Conservation (phyloP, 768 basidiomycete genomes). For the Russula virescens region DNA sequence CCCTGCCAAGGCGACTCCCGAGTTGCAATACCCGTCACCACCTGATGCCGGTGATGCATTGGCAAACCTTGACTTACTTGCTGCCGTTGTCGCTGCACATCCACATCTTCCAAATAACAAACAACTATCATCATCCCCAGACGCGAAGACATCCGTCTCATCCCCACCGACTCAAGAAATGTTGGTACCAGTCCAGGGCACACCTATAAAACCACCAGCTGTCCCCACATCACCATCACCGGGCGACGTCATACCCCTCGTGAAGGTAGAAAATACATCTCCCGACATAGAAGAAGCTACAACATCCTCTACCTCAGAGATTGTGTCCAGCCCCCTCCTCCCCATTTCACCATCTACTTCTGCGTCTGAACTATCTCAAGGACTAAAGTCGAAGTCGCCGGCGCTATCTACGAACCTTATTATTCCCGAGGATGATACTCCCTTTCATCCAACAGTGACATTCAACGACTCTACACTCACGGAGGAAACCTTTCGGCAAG, state of each 20-base stretch:
- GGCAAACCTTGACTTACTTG: slow-evolving; percentile 20
- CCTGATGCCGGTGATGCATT: not conserved
- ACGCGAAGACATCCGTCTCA: not conserved
- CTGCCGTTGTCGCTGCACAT: slow-evolving; percentile 19
- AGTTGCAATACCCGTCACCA: slow-evolving; percentile 2
- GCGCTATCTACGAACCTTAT: not conserved
- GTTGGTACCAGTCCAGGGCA: not conserved
- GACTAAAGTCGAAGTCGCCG: slow-evolving; percentile 12
- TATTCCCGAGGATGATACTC: slow-evolving; percentile 28
- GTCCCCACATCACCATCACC: not conserved
- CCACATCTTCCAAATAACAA: slow-evolving; percentile 12
- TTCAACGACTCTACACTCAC: slow-evolving; percentile 48
- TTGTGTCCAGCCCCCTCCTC: slow-evolving; percentile 18
- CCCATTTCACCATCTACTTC: slow-evolving; percentile 22
- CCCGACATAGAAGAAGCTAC: slow-evolving; percentile 15
- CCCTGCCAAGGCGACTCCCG: not conserved
- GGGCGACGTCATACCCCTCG: slow-evolving; percentile 1
- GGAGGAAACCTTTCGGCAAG: slow-evolving; percentile 51
- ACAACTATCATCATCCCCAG: not conserved
- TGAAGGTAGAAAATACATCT: slow-evolving; percentile 11
- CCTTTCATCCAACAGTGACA: slow-evolving; percentile 42
- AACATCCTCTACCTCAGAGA: slow-evolving; percentile 18
- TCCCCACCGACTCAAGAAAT: slow-evolving; percentile 1
- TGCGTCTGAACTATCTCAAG: slow-evolving; percentile 17
- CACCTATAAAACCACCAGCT: not conserved